Conservation (phyloP, 805 yeast species). For the Isabelozyma heimii region DNA sequence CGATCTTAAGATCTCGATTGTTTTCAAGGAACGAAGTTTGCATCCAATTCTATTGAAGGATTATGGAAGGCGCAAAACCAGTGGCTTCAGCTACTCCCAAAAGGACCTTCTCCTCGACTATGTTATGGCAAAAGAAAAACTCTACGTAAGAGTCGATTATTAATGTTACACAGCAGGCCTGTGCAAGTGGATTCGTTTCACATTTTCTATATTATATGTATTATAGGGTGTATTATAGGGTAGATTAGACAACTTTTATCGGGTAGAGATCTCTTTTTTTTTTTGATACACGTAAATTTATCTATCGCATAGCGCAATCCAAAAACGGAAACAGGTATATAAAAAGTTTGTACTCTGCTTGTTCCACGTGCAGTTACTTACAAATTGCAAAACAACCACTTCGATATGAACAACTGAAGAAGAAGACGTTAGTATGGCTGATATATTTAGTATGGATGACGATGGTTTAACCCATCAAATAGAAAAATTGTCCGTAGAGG, state of each 20-base stretch:
- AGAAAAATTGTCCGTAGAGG: background rate
- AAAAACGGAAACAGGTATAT: background rate
- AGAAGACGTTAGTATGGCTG: constrained; percentile 21
- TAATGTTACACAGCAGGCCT: background rate
- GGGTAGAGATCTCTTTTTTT: background rate
- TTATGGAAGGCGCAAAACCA: background rate
- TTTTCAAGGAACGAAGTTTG: constrained; percentile 14
- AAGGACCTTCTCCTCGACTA: constrained; percentile 19
- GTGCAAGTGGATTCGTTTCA: background rate
- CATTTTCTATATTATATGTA: background rate
- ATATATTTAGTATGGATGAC: constrained; percentile 35
- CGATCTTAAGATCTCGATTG: constrained; percentile 10
- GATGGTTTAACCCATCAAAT: background rate
- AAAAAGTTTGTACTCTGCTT: background rate
- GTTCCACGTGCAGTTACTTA: background rate
- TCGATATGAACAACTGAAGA: background rate
- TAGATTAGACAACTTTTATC: no score
- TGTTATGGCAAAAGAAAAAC: constrained; percentile 14
- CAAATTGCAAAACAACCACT: background rate
- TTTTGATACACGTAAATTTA: no score
- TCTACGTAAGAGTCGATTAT: constrained; percentile 17
- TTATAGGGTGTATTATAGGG: no score
- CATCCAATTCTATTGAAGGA: constrained; percentile 15
- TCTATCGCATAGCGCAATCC: background rate
- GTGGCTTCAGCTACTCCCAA: background rate